phyloP scores from a whole-genome alignment of 1,284 basidiomycete genomes.

The Pseudozyma tsukubaensis region DNA sequence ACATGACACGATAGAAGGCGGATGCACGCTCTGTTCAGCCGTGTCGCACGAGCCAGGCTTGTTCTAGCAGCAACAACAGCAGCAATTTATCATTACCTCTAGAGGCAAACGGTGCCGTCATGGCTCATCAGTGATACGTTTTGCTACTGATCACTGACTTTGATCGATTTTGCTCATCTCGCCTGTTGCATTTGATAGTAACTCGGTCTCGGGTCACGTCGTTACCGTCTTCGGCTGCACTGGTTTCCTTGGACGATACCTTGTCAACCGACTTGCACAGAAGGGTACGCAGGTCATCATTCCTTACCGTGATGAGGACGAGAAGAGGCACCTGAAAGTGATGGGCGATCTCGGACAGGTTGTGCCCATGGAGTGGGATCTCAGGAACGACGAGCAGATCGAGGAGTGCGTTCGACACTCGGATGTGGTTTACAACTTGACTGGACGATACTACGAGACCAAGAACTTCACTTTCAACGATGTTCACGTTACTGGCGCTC shows the following conservation, averaged over 20 bases:
- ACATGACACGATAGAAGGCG: neutral
- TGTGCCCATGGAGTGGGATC: conserved; percentile 95
- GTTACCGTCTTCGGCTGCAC: conserved; percentile 98
- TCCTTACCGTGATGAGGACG: conserved; percentile 95
- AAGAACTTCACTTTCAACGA: conserved; percentile 87
- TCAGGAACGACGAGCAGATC: conserved; percentile 87
- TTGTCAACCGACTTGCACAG: conserved; percentile 79
- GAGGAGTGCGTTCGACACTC: conserved; percentile 94
- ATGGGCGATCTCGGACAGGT: conserved; percentile 98
- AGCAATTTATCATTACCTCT: too few relatives aligned
- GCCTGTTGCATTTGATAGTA: conserved; percentile 31
- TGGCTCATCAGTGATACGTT: too few relatives aligned
- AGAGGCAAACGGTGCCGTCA: too few relatives aligned
- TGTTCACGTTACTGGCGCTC: conserved; percentile 80
- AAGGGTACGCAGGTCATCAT: conserved; percentile 92
- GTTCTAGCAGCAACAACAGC: too few relatives aligned
- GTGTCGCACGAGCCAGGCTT: conserved; percentile 9
- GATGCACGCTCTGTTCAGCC: neutral
- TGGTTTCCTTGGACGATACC: conserved; percentile 92
- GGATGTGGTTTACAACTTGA: conserved; percentile 94
- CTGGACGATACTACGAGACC: conserved; percentile 89
- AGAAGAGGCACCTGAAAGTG: conserved; percentile 87
- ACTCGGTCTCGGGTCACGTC: conserved; percentile 73
- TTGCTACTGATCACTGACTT: too few relatives aligned
- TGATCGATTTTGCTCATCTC: too few relatives aligned